Evolutionary conservation across 176 grass and related monocot genomes (phyloP).

Genomic region (Bothriochloa decipiens): DNA sequence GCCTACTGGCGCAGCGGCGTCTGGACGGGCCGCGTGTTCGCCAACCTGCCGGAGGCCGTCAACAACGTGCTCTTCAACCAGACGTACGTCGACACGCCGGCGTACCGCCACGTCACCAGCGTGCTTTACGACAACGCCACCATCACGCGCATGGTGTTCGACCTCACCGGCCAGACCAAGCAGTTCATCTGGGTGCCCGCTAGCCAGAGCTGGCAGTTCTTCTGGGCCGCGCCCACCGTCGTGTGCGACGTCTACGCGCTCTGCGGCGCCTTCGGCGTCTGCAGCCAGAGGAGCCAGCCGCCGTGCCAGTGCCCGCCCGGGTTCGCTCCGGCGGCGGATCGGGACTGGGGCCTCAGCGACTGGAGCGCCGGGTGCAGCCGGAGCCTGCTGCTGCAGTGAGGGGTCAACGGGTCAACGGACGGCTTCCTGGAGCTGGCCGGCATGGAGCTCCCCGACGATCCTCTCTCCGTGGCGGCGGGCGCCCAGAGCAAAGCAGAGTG

Average conservation of each 20-base stretch:
- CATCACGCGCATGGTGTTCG: conserved; percentile 47
- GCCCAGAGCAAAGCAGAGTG: conserved; percentile 16
- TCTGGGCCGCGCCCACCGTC: conserved; percentile 41
- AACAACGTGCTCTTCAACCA: conserved; percentile 54
- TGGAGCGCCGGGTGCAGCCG: conserved; percentile 27
- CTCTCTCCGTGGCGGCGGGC: not conserved
- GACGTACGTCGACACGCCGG: conserved; percentile 43
- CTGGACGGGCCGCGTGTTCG: conserved; percentile 43
- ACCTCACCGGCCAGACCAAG: conserved; percentile 45
- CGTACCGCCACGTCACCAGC: conserved; percentile 29
- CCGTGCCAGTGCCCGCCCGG: conserved; percentile 41
- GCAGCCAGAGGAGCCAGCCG: conserved; percentile 34
- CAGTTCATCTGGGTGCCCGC: conserved; percentile 34
- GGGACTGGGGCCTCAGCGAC: conserved; percentile 38
- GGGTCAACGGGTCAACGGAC: conserved; percentile 2
- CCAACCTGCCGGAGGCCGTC: conserved; percentile 31
- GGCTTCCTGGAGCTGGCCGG: not conserved
- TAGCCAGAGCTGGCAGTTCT: conserved; percentile 30
- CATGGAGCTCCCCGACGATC: conserved; percentile 28
- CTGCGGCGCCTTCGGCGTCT: conserved; percentile 35
- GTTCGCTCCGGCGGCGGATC: conserved; percentile 19
- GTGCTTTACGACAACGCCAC: conserved; percentile 51
- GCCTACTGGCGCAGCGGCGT: conserved; percentile 48
- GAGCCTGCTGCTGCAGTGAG: conserved; percentile 1
- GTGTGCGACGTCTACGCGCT: conserved; percentile 43